Conservation (phyloP, 2,329 filamentous ascomycete species). For the Incumbomyces delicatus region DNA sequence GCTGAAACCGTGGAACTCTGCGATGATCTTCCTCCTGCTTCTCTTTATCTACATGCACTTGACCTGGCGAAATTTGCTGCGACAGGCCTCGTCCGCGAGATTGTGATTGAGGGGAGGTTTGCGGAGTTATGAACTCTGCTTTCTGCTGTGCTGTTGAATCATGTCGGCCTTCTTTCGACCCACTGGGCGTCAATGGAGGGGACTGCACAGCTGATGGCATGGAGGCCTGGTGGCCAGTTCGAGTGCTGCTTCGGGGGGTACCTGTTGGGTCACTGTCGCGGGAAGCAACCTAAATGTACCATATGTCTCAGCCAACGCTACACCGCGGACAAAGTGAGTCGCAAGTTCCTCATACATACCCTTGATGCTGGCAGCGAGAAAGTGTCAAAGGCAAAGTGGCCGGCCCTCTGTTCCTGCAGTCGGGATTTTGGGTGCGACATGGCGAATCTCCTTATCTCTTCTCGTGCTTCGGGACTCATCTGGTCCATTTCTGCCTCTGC, state of each 20-base stretch:
- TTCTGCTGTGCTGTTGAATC: slow-evolving; percentile 25
- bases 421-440: slow-evolving; percentile 62
- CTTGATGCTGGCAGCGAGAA: slow-evolving; percentile 63
- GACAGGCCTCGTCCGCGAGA: slow-evolving; percentile 24
- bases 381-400: slow-evolving; percentile 81
- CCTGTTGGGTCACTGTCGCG: slow-evolving; percentile 53
- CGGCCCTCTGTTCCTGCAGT: slow-evolving; percentile 73
- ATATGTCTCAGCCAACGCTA: not conserved
- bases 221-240: slow-evolving; percentile 45
- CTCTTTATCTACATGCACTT: not conserved
- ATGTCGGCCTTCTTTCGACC: slow-evolving; percentile 49
- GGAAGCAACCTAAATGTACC: slow-evolving; percentile 25
- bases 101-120: slow-evolving; percentile 43
- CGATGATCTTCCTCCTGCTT: slow-evolving; percentile 13
- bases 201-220: slow-evolving; percentile 68
- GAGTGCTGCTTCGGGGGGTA: slow-evolving; percentile 46
- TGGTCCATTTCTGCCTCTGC: slow-evolving; percentile 20
- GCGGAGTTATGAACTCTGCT: slow-evolving; percentile 40
- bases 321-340: not conserved
- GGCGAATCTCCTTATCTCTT: slow-evolving; percentile 62
- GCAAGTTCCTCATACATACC: slow-evolving; percentile 26
- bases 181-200: slow-evolving; percentile 79
- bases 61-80: slow-evolving; percentile 25
- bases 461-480: slow-evolving; percentile 36
- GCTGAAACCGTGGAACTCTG: slow-evolving; percentile 43